Base-by-base conservation (phyloP, 179 eudicot species). In the Gypsophila paniculata region DNA sequence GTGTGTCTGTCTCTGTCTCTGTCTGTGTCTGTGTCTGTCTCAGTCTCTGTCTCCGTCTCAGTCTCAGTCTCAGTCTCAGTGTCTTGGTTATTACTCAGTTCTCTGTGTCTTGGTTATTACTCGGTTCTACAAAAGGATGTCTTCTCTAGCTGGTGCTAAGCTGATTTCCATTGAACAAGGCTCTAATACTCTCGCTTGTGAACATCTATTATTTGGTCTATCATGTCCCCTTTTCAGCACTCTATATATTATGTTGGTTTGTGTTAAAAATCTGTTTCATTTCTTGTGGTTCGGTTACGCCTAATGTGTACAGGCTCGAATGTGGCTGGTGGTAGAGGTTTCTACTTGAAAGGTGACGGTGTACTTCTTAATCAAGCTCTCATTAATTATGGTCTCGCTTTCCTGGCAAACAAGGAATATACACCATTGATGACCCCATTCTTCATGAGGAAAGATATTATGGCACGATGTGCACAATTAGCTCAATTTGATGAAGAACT, bases 401-500 rank as follows among this genome's bases (percentile, higher is more conserved):
- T 93, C 74, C 76, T 93, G 72, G 77, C 76, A 74, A 76, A 86
- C 61, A 85, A 79, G 79, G 86, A 78, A 22, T 91, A 84, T 72
- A 86, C 86, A 17, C 73, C 83, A 53, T 77, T 93, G 79, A 91
- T 89, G 81, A 89, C 98, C 70, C 98, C 98, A 18, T 91, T 89
- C 83, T 93, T 93, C 80, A 93, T 91, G 93, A 81, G 93, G 62
- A 87, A 91, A 84, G 97, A 93, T 75, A 86, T 89, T 49, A 93
- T 93, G 98, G 93, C 87, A 67, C 91, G 84, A 81, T 93, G 98
- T 84, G 97, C 98, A 32, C 98, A 93, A 69, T 76, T 93, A 74
- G 93, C 98, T 17, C 97, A 93, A 71, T 93, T 93, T 68, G 96
- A 91, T 78, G 98, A 93, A 82, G 96, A 93, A 80, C 96, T 93